A percentile compares a stretch with the other conserved stretches of the same genome.
Conservation (phyloP, 306 rosid genomes). For the Biancaea sappan region DNA sequence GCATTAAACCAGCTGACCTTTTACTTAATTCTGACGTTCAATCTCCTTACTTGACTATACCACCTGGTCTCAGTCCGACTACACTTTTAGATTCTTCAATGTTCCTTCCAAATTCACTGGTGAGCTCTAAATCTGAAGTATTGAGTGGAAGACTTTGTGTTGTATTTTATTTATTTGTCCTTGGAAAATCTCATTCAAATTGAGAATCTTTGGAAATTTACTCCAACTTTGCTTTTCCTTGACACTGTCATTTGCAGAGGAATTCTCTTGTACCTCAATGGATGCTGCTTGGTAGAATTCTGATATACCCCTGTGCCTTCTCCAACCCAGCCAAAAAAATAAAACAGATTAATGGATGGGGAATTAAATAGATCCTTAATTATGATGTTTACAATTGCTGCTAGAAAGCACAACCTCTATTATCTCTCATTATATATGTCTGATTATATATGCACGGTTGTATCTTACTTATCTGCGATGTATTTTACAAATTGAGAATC, state of each 20-base stretch:
- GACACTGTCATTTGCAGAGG: not conserved
- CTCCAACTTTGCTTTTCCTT: not conserved
- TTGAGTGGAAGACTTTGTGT: not conserved
- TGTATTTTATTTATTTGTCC: slow-evolving; percentile 13
- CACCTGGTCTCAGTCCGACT: slow-evolving; percentile 96
- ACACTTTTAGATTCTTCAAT: slow-evolving; percentile 87
- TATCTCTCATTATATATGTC: too few relatives aligned
- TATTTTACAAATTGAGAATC: too few relatives aligned
- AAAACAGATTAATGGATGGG: too few relatives aligned
- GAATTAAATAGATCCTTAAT: too few relatives aligned
- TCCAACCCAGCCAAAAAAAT: too few relatives aligned
- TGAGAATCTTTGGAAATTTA: not conserved
- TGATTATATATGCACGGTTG: too few relatives aligned
- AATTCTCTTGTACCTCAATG: not conserved
- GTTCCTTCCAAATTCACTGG: slow-evolving; percentile 85
- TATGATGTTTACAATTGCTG: too few relatives aligned
- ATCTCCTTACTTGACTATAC: slow-evolving; percentile 80
- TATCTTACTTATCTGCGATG: too few relatives aligned
- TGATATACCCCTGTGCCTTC: too few relatives aligned
- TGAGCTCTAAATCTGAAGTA: slow-evolving; percentile 35
- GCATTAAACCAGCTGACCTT: slow-evolving; percentile 75
- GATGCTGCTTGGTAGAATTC: too few relatives aligned
- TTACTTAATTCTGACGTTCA: slow-evolving; percentile 58
- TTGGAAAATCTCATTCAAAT: not conserved
- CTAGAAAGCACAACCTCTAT: too few relatives aligned